These are phyloP conservation scores for Corylus avellana DNA, from an alignment of 306 rosid genomes.

Conservation along the genomic window DNA sequence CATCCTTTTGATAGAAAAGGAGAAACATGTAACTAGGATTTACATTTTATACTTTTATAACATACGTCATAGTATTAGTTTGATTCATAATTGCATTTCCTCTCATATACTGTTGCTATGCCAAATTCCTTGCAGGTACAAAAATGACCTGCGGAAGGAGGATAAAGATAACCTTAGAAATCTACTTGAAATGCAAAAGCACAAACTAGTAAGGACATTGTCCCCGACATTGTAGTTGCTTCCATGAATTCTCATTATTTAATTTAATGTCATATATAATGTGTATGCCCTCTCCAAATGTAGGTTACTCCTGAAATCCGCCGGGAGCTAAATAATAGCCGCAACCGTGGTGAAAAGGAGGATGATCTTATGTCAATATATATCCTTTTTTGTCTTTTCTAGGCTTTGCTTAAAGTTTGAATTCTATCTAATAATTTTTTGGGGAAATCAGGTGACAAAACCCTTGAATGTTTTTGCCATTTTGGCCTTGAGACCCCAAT, in stretches of 20 bases:
- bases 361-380: conserved; percentile 59
- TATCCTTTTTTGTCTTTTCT: conserved; percentile 58
- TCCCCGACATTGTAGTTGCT: conserved; percentile 15
- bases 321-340: conserved; percentile 75
- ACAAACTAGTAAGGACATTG: conserved; percentile 61
- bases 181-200: conserved; percentile 72
- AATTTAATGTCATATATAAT: conserved; percentile 22
- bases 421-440: no score
- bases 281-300: conserved; percentile 15
- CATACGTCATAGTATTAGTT: conserved; percentile 2
- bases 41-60: background rate
- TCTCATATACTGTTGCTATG: conserved; percentile 6
- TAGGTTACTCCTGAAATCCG: conserved; percentile 91
- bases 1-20: background rate
- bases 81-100: conserved; percentile 3
- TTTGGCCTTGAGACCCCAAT: no score
- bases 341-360: conserved; percentile 90
- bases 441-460: no score
- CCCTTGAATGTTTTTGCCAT: no score
- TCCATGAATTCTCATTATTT: background rate
- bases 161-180: conserved; percentile 68
- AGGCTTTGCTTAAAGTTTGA: background rate
- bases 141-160: conserved; percentile 73
- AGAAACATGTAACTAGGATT: background rate
- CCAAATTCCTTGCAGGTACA: conserved; percentile 65